Conservation (phyloP, 768 basidiomycete genomes). For the Mycena filopes region DNA sequence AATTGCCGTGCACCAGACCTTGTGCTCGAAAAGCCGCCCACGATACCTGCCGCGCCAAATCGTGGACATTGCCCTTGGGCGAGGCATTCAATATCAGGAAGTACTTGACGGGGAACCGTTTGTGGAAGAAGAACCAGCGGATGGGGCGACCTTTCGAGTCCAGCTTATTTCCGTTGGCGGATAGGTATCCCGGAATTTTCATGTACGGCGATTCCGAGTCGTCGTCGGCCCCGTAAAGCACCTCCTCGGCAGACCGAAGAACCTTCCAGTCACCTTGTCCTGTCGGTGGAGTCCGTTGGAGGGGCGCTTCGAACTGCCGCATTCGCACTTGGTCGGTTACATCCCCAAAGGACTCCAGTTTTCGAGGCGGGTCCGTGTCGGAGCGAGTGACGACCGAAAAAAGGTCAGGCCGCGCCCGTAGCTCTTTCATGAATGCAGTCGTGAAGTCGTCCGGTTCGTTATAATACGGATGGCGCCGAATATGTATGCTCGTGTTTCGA, state of each 20-base stretch:
- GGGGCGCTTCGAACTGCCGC: constrained; percentile 39
- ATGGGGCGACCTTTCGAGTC: constrained; percentile 6
- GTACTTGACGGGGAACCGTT: constrained; percentile 44
- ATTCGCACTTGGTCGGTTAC: constrained; percentile 24
- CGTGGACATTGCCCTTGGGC: constrained; percentile 25
- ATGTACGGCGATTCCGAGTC: too few relatives aligned
- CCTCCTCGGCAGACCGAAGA: not conserved
- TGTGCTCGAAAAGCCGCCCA: constrained; percentile 44
- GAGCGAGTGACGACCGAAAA: constrained; percentile 44
- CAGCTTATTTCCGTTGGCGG: not conserved
- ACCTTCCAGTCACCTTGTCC: constrained; percentile 31
- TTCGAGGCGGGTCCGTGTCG: constrained; percentile 38
- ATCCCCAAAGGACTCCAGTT: constrained; percentile 39
- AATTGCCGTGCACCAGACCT: constrained; percentile 37
- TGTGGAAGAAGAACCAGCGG: constrained; percentile 47
- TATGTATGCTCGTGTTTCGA: constrained; percentile 39
- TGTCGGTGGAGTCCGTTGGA: constrained; percentile 4
- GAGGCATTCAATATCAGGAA: constrained; percentile 41
- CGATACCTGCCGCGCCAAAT: constrained; percentile 36
- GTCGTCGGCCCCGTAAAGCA: not conserved
- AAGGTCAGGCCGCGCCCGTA: constrained; percentile 42
- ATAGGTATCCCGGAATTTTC: constrained; percentile 1
- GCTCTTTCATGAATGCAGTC: constrained; percentile 39
- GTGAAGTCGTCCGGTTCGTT: constrained; percentile 41
- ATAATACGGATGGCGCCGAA: constrained; percentile 46